Conservation (phyloP, 2,329 filamentous ascomycete genomes). For the Orbilia brochopaga region DNA sequence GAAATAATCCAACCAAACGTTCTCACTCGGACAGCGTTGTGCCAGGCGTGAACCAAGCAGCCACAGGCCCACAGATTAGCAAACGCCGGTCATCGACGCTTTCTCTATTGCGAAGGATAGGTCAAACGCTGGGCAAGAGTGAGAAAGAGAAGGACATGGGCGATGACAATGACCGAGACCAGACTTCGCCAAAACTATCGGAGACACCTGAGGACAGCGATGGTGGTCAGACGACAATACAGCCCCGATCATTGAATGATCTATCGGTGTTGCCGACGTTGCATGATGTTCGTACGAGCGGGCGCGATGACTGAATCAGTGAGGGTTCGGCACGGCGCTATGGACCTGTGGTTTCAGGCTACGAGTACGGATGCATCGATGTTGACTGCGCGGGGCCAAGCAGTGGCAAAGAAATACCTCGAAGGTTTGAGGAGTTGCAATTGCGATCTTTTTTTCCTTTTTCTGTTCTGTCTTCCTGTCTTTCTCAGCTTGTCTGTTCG, state of each 20-base stretch:
- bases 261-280: slow-evolving; percentile 27
- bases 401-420: too few relatives aligned
- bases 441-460: too few relatives aligned
- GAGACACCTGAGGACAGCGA: slow-evolving; percentile 14
- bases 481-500: too few relatives aligned
- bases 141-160: neutral
- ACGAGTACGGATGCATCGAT: neutral
- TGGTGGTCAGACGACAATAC: slow-evolving; percentile 3
- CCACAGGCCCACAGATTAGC: slow-evolving; percentile 18
- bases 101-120: slow-evolving; percentile 23
- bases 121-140: neutral
- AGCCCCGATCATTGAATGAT: slow-evolving; percentile 31
- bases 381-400: too few relatives aligned
- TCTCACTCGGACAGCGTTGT: slow-evolving; percentile 42
- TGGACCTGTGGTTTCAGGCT: neutral
- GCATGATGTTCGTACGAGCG: slow-evolving; percentile 22
- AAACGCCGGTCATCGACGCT: slow-evolving; percentile 29
- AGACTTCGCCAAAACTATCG: slow-evolving; percentile 30
- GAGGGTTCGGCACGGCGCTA: neutral
- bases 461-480: too few relatives aligned
- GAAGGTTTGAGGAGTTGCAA: too few relatives aligned
- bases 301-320: slow-evolving; percentile 16
- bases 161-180: neutral
- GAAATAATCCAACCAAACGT: slow-evolving; percentile 32
- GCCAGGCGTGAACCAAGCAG: slow-evolving; percentile 30